Evolutionary conservation across 2,329 filamentous ascomycete species (phyloP).

Genomic region (Tolypocladium tundrense): DNA sequence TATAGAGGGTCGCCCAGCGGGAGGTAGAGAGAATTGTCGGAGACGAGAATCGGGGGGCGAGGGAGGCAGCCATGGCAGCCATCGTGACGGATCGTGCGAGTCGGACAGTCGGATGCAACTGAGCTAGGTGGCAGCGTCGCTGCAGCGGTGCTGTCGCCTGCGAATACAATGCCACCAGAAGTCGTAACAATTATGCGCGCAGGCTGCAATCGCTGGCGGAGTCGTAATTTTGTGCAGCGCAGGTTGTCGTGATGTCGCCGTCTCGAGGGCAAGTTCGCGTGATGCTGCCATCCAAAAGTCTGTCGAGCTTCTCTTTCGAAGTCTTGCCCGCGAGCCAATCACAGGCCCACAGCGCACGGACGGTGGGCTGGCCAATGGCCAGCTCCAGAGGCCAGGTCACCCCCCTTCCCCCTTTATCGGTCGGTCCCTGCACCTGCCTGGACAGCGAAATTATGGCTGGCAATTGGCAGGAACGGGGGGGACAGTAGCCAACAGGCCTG

Average conservation of each 20-base stretch:
- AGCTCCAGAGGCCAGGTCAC: conserved; percentile 15
- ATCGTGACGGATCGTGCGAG: conserved; percentile 17
- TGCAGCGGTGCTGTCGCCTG: not conserved
- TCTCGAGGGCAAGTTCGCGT: conserved; percentile 5
- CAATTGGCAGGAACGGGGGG: conserved; percentile 23
- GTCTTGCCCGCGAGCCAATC: conserved; percentile 18
- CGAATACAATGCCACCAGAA: not conserved
- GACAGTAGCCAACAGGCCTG: conserved; percentile 4
- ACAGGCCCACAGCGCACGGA: conserved; percentile 15
- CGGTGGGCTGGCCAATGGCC: conserved; percentile 15
- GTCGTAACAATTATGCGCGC: not conserved
- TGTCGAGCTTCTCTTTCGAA: conserved; percentile 15
- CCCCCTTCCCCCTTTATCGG: conserved; percentile 33
- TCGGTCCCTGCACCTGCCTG: conserved; percentile 27
- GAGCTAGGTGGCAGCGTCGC: not conserved
- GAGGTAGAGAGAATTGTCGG: conserved; percentile 29
- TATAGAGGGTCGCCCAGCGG: conserved; percentile 32
- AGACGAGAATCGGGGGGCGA: conserved; percentile 45
- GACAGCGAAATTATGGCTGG: conserved; percentile 38
- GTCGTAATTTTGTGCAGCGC: not conserved
- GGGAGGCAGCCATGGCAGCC: conserved; percentile 32
- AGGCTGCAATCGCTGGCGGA: not conserved
- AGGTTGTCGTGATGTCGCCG: not conserved
- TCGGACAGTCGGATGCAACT: not conserved
- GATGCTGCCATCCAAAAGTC: conserved; percentile 15